A percentile compares a stretch with the other conserved stretches of the same genome.
These are phyloP conservation scores for Gentiana straminea DNA, from an alignment of 257 asterid species.

Conservation along the genomic window DNA sequence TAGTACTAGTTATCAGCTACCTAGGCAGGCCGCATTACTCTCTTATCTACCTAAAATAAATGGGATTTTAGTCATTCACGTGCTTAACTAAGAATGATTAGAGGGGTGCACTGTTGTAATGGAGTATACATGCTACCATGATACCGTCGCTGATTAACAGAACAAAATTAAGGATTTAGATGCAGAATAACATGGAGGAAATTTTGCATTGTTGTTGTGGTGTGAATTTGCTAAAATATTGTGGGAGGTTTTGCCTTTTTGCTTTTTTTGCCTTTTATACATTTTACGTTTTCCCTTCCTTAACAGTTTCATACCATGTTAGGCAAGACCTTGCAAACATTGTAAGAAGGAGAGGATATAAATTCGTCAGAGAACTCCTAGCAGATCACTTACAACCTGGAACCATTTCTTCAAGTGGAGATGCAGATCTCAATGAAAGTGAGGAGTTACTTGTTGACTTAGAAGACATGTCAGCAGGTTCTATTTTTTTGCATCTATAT, in stretches of 20 bases:
- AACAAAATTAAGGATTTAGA: neutral
- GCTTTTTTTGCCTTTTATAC: neutral
- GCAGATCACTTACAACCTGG: slow-evolving; percentile 16
- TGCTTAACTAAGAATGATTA: too few species aligned
- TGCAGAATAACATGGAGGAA: neutral
- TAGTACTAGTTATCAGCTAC: too few species aligned
- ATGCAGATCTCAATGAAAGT: slow-evolving; percentile 24
- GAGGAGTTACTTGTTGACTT: slow-evolving; percentile 14
- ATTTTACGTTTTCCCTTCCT: neutral
- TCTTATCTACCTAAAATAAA: too few species aligned
- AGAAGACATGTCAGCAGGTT: slow-evolving; percentile 26
- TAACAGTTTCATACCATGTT: neutral
- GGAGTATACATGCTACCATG: too few species aligned
- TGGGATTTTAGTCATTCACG: too few species aligned
- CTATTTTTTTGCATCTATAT: slow-evolving; percentile 2
- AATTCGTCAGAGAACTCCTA: slow-evolving; percentile 53
- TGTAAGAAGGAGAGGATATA: slow-evolving; percentile 91
- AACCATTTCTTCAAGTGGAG: slow-evolving; percentile 11
- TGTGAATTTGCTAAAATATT: neutral
- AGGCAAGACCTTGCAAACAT: slow-evolving; percentile 84
- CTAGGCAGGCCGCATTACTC: too few species aligned
- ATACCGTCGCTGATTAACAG: neutral
- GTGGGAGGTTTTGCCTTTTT: neutral
- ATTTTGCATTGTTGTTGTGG: neutral
- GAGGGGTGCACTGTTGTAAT: too few species aligned